Evolutionary conservation across 257 asterid genomes (phyloP).

Genomic region (Cordia subcordata): DNA sequence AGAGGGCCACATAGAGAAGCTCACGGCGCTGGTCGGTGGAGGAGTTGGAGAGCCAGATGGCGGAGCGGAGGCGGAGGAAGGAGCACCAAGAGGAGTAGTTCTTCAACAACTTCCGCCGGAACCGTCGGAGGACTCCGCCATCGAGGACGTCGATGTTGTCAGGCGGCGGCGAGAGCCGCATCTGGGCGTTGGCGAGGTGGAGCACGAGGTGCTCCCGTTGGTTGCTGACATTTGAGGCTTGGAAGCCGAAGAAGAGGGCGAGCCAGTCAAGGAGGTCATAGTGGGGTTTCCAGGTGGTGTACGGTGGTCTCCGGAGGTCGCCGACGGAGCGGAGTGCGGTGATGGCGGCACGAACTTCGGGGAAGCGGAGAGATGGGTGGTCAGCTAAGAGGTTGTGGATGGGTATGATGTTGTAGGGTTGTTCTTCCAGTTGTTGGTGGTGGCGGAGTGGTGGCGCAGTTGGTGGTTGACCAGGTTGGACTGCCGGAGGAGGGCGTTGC

Average conservation of each 20-base stretch:
- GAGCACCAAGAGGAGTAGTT: conserved; percentile 93
- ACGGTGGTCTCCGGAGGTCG: conserved; percentile 83
- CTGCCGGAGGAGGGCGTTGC: conserved; percentile 33
- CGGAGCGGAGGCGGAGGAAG: conserved; percentile 64
- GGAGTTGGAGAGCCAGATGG: conserved; percentile 71
- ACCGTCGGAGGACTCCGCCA: conserved; percentile 64
- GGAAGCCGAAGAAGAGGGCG: conserved; percentile 82
- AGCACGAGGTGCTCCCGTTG: conserved; percentile 91
- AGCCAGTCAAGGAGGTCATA: conserved; percentile 93
- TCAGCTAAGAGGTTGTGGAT: conserved; percentile 86
- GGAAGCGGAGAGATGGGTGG: conserved; percentile 92
- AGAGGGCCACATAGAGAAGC: conserved; percentile 74
- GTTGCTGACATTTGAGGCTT: conserved; percentile 67
- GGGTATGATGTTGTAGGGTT: conserved; percentile 68
- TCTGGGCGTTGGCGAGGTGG: conserved; percentile 90
- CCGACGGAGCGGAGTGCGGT: conserved; percentile 80
- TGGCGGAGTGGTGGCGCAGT: neutral
- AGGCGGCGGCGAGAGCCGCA: conserved; percentile 93
- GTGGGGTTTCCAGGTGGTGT: conserved; percentile 62
- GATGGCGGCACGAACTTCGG: conserved; percentile 91
- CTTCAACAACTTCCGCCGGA: neutral
- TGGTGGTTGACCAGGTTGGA: conserved; percentile 13
- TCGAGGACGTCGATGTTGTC: conserved; percentile 85
- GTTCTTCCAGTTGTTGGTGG: conserved; percentile 16
- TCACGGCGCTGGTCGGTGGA: conserved; percentile 70